Conservation (phyloP, 371 early-diverging fungal genomes). For the Synchytrium microbalum region DNA sequence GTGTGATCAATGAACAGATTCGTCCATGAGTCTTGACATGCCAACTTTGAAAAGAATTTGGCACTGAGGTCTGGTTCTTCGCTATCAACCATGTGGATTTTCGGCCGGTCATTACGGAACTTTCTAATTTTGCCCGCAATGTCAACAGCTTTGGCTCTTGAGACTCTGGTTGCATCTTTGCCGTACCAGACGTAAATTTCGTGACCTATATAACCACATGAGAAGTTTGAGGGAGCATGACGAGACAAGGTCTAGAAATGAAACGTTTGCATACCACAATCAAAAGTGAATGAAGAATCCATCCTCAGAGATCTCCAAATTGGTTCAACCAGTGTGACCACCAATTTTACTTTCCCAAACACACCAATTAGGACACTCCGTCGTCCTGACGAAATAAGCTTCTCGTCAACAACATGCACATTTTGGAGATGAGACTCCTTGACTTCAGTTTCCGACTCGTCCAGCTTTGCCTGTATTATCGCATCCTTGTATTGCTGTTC, state of each 20-base stretch:
- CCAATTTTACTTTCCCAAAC: conserved; percentile 14
- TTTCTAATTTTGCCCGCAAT: conserved; percentile 25
- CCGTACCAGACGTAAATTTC: conserved; percentile 25
- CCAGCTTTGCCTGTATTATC: conserved; percentile 7
- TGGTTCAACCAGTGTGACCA: conserved; percentile 7
- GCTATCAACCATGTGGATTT: conserved; percentile 17
- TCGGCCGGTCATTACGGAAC: conserved; percentile 20
- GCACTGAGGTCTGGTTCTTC: conserved; percentile 11
- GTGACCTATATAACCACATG: conserved; percentile 7
- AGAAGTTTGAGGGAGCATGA: neutral
- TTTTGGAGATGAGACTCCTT: too few species aligned
- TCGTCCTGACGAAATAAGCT: conserved; percentile 13
- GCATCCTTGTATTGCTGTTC: conserved; percentile 9
- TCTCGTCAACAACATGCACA: conserved; percentile 15
- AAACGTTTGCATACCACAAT: conserved; percentile 7
- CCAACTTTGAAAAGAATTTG: conserved; percentile 8
- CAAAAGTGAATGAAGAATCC: conserved; percentile 10
- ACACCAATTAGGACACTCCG: conserved; percentile 14
- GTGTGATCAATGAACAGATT: neutral
- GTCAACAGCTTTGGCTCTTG: conserved; percentile 25
- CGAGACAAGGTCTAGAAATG: neutral
- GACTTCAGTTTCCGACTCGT: neutral
- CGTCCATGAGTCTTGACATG: neutral
- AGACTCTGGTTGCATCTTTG: conserved; percentile 17
- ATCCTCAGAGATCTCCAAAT: conserved; percentile 3